Base-by-base conservation (phyloP, 202 grass and related monocot species). In the Digitaria exilis region DNA sequence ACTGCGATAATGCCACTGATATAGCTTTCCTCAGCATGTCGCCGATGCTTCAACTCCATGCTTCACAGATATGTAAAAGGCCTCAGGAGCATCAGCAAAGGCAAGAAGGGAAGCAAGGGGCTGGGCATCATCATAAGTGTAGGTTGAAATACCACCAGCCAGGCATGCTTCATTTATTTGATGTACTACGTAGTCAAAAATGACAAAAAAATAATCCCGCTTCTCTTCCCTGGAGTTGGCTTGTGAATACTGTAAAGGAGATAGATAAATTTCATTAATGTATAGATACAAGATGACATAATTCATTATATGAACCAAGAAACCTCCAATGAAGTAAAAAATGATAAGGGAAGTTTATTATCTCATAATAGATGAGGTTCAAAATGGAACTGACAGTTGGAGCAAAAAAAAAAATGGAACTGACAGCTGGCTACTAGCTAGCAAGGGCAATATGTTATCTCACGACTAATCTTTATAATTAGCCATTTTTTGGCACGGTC, bases 161-260 rank as follows among this genome's bases (percentile, higher is more conserved):
- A 96, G 87, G 85, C 91, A 96, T 57, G 91, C 61, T 82, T 92
- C 82, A 59, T 98, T 96, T 94, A 98, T 94, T 84, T 94, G 92
- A 93, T 98, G 93, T 66, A 96, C 52, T 43, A 88, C 96, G 31
- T 92, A 90, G 79, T 98, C 96, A 71, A 98, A 91, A 34, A 98
- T 90, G 81, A 94, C 59, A 73, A 96, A 89, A 82, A 98, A 98
- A 42, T 96, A 85, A 90, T 94, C 88, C 30, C 72, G 69, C 89
- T 96, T 98, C 84, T 98, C 96, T 84, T 98, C 91, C 81, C 85
- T 90, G 28, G 89, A 96, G 61, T 88, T 91, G 71, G 96, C 96
- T 78, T 78, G 82, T 84, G 91, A 96, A 88, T 98, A 98, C 96
- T 98, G 93, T 72, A 90, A 78, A 89, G 9, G 46, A 60, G 62